Evolutionary conservation across 352 stramenopile genomes (phyloP).

Genomic region (Pythium pyrilobum): DNA sequence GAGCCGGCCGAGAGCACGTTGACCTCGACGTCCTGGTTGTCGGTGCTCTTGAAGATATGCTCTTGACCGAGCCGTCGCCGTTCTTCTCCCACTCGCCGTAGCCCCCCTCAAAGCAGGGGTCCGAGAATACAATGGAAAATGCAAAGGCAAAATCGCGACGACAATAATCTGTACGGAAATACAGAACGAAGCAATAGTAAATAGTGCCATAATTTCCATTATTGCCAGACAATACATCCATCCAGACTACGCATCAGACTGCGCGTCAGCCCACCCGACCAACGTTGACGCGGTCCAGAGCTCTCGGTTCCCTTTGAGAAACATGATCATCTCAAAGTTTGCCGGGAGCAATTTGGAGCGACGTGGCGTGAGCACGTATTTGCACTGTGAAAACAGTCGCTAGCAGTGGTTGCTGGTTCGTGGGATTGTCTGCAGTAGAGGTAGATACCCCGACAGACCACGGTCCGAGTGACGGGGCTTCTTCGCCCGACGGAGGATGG

Average conservation of each 20-base stretch:
- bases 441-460: background rate
- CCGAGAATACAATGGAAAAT: conserved; percentile 1
- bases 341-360: conserved; percentile 5
- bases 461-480: background rate
- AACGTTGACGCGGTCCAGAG: conserved; percentile 10
- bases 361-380: background rate
- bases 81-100: conserved; percentile 36
- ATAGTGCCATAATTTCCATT: background rate
- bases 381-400: conserved; percentile 4
- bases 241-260: too few relatives aligned
- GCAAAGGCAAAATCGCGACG: background rate
- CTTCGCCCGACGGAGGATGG: conserved; percentile 8
- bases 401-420: conserved; percentile 1
- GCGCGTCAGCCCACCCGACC: background rate
- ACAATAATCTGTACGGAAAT: background rate
- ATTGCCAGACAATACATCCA: background rate
- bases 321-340: conserved; percentile 25
- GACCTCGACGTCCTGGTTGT: conserved; percentile 44
- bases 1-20: conserved; percentile 51
- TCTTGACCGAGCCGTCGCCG: conserved; percentile 31
- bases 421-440: background rate
- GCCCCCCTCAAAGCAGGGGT: conserved; percentile 28
- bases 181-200: background rate
- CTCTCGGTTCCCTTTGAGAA: conserved; percentile 16
- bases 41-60: conserved; percentile 42